Conservation (phyloP, 352 stramenopile species). For the Globisporangium yorkense region DNA sequence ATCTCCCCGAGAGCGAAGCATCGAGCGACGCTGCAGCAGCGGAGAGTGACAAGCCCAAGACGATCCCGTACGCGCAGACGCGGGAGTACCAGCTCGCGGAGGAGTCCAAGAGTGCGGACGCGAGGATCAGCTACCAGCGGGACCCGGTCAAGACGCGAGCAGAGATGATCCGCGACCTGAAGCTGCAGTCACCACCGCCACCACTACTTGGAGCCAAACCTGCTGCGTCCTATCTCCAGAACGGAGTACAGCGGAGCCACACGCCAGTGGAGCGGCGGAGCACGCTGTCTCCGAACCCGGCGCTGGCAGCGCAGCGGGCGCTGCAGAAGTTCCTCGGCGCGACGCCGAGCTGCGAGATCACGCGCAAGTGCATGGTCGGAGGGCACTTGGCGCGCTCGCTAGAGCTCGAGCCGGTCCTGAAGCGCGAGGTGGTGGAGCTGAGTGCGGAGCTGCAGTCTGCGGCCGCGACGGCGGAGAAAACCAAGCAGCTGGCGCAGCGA, state of each 20-base stretch:
- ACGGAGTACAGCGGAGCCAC: background rate
- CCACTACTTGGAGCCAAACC: background rate
- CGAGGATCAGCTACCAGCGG: background rate
- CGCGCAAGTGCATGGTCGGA: slow-evolving; percentile 65
- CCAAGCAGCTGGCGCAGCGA: slow-evolving; percentile 40
- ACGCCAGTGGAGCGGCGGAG: slow-evolving; percentile 19
- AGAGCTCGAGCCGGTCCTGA: slow-evolving; percentile 60
- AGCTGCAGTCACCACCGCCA: slow-evolving; percentile 2
- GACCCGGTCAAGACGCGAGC: slow-evolving; percentile 4
- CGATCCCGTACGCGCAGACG: slow-evolving; percentile 1
- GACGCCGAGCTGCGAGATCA: slow-evolving; percentile 63
- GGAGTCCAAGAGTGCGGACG: slow-evolving; percentile 2
- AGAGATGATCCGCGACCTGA: slow-evolving; percentile 14
- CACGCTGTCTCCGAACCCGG: slow-evolving; percentile 48
- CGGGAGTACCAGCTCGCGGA: background rate
- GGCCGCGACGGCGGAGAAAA: slow-evolving; percentile 59
- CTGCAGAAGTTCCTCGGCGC: slow-evolving; percentile 70
- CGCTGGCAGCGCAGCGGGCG: slow-evolving; percentile 45
- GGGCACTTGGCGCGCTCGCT: slow-evolving; percentile 51
- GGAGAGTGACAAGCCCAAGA: background rate
- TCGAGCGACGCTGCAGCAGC: slow-evolving; percentile 7
- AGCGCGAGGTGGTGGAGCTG: slow-evolving; percentile 61
- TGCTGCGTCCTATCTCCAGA: background rate
- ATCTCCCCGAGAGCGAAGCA: slow-evolving; percentile 29
- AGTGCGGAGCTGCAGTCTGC: slow-evolving; percentile 56